phyloP scores from a whole-genome alignment of 2,329 filamentous ascomycete species.

The Tolypocladium amazonense region DNA sequence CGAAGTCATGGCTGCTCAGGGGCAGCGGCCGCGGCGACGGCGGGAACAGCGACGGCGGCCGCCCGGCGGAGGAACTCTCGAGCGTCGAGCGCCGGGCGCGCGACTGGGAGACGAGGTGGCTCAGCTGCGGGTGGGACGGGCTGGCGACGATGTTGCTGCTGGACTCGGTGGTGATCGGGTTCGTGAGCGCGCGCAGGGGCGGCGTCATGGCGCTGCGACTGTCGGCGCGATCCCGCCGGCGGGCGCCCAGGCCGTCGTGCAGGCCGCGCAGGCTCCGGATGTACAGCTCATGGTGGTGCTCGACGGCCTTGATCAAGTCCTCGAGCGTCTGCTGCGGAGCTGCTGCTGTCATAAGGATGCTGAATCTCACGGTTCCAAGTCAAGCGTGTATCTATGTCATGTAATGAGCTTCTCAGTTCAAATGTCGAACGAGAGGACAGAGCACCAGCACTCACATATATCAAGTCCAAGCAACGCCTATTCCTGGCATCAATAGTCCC shows the following conservation, averaged over 20 bases:
- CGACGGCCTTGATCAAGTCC: conserved; percentile 21
- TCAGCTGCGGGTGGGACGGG: neutral
- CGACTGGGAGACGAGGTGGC: conserved; percentile 4
- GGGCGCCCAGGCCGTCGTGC: conserved; percentile 14
- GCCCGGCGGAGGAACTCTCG: conserved; percentile 13
- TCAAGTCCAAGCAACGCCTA: neutral
- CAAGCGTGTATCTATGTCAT: neutral
- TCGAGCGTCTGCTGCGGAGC: conserved; percentile 15
- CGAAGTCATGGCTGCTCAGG: conserved; percentile 8
- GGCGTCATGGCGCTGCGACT: conserved; percentile 15
- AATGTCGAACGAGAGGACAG: neutral
- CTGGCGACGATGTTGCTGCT: neutral
- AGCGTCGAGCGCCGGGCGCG: conserved; percentile 18
- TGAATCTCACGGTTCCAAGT: neutral
- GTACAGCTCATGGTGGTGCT: conserved; percentile 23
- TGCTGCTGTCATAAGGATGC: conserved; percentile 1
- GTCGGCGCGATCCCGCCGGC: conserved; percentile 11
- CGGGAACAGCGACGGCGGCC: conserved; percentile 10
- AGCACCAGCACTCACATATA: neutral
- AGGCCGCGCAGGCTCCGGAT: conserved; percentile 17
- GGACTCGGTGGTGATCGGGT: neutral
- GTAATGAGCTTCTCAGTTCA: neutral
- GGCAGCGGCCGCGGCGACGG: conserved; percentile 11
- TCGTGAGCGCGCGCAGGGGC: conserved; percentile 15
- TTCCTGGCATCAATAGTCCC: neutral